Conservation (phyloP, 2,329 filamentous ascomycete species). For the Pseudomassariella vexata region DNA sequence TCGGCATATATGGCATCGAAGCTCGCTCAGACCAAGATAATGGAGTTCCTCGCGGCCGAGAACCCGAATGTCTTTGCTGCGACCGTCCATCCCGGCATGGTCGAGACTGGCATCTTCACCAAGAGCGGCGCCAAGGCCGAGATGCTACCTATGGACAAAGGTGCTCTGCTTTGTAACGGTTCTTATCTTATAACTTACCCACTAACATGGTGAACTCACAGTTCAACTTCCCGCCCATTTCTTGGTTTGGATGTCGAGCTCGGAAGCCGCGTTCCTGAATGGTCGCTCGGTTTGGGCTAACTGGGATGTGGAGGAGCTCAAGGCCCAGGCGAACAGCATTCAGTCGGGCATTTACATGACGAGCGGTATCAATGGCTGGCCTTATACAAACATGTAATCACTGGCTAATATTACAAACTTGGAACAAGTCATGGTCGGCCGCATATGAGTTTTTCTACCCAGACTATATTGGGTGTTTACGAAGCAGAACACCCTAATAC, state of each 20-base stretch:
- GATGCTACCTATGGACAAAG: conserved; percentile 9
- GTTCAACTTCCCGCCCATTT: conserved; percentile 12
- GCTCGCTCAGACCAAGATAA: conserved; percentile 12
- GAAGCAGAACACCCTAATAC: no score
- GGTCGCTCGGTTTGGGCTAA: conserved; percentile 11
- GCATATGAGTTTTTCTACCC: no score
- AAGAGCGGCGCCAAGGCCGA: conserved; percentile 15
- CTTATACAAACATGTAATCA: no score
- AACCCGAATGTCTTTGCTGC: conserved; percentile 16
- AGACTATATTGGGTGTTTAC: no score
- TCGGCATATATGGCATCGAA: conserved; percentile 11
- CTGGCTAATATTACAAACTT: no score
- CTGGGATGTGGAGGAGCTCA: conserved; percentile 15
- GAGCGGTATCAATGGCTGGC: conserved; percentile 3
- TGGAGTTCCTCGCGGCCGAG: conserved; percentile 18
- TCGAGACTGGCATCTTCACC: conserved; percentile 16
- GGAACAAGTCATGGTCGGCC: no score
- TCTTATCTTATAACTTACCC: no score
- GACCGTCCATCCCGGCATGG: conserved; percentile 17
- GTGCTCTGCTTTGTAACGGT: no score
- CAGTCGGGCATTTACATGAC: conserved; percentile 7
- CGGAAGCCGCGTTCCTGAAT: conserved; percentile 11
- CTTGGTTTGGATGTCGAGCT: conserved; percentile 10
- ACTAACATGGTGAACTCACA: neutral
- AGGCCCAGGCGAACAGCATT: conserved; percentile 5